Conservation (phyloP, 1,284 basidiomycete genomes). For the Pterulicium gracile region DNA sequence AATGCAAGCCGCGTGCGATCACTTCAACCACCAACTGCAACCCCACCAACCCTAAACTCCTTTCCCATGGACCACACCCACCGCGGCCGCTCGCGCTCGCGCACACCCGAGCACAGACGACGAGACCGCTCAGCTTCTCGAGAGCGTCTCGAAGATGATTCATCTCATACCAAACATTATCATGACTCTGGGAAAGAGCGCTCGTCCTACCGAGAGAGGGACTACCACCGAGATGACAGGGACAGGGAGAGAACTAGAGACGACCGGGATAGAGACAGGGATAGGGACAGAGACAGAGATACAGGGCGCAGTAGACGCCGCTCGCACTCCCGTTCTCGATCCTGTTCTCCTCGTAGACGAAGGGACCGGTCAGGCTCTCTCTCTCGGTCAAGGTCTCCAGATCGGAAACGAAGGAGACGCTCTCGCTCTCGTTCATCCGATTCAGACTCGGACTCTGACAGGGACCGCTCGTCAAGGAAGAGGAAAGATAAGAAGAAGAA, state of each 20-base stretch:
- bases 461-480: constrained; percentile 20
- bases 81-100: too few species aligned
- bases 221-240: neutral
- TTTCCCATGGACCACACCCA: too few species aligned
- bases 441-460: neutral
- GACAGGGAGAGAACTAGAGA: neutral
- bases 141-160: too few species aligned
- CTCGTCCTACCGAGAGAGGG: neutral
- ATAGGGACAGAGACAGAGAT: neutral
- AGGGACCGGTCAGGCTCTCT: neutral
- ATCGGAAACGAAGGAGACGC: constrained; percentile 11
- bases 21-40: too few species aligned
- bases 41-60: too few species aligned
- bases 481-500: constrained; percentile 23
- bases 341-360: neutral
- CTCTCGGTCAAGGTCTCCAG: neutral
- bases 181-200: too few species aligned
- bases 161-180: too few species aligned
- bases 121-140: too few species aligned
- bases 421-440: neutral
- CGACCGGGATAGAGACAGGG: neutral
- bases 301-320: neutral
- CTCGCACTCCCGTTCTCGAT: neutral
- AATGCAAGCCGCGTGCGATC: too few species aligned
- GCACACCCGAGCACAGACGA: too few species aligned